These are phyloP conservation scores for Tephrocybe sp. DNA, from an alignment of 768 basidiomycete genomes.

Conservation along the genomic window DNA sequence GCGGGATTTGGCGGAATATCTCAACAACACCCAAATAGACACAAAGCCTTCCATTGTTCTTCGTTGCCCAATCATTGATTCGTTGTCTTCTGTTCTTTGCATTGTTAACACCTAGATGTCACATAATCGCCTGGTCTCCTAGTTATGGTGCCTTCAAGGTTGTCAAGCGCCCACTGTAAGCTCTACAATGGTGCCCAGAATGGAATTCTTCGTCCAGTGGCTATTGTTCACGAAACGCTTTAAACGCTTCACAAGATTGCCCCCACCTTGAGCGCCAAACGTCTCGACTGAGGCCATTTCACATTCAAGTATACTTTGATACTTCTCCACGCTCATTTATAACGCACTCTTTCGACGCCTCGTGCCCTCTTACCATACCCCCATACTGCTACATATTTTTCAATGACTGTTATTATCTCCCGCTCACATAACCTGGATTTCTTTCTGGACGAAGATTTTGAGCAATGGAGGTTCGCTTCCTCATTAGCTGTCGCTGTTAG, in stretches of 20 bases:
- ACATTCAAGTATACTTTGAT: background rate
- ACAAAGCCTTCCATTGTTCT: constrained; percentile 9
- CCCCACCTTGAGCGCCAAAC: background rate
- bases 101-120: too few species aligned
- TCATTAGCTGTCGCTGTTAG: background rate
- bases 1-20: too few species aligned
- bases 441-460: constrained; percentile 25
- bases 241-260: constrained; percentile 10
- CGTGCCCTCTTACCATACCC: background rate
- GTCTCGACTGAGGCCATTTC: background rate
- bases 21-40: background rate
- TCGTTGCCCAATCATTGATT: background rate
- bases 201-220: too few species aligned
- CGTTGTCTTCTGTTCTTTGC: too few species aligned
- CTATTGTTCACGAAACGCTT: constrained; percentile 12
- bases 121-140: background rate
- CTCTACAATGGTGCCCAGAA: too few species aligned
- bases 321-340: constrained; percentile 9
- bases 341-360: background rate
- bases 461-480: constrained; percentile 7
- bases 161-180: background rate
- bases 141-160: constrained; percentile 3
- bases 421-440: constrained; percentile 22
- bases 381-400: constrained; percentile 4
- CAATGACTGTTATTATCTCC: constrained; percentile 25